Base-by-base conservation (phyloP, 257 asterid genomes). In the Buddleja alternifolia region DNA sequence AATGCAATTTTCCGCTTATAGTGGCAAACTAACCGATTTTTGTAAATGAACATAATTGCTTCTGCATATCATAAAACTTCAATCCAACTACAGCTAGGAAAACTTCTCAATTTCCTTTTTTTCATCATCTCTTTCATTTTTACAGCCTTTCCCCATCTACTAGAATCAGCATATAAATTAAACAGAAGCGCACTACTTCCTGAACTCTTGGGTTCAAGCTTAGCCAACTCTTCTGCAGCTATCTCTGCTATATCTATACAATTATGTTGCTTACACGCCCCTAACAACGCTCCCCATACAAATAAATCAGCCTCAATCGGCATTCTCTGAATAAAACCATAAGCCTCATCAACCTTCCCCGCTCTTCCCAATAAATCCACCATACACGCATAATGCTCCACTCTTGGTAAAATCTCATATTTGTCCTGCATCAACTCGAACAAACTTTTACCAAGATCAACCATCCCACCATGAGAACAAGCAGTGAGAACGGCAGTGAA, bases 241-340 rank as follows among this genome's bases (percentile, higher is more conserved):
- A 81, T 53, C 75, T 84, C 92, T 6, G 93, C 97, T 11, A 88
- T 39, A 61, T 75, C 82, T 11, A 87, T 55, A 19, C 76, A 63
- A 6, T 77, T 82, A 20, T 86, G 86, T 56, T 77, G 85, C 70
- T 73, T 83, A 34, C 97, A 90, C 0, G 93, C 91, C 73, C 95
- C 95, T 68, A 90, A 72, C 19, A 90, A 73, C 1, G 94, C 92
- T 40, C 92, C 95, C 97, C 97, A 90, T 23, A 84, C 87, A 41
- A 84, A 86, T 7, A 39, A 56, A 73, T 90, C 92, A 0, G 96
- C 85, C 67, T 81, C 82, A 9, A 72, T 51, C 1, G 87, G 80
- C 88, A 90, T 90, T 44, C 66, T 52, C 73, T 63, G 73, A 62
- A 88, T 66, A 60, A 85, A 10, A 48, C 16, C 78, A 67, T 85